phyloP scores from a whole-genome alignment of 2,329 filamentous ascomycete species.

The Penicillium crustosum region DNA sequence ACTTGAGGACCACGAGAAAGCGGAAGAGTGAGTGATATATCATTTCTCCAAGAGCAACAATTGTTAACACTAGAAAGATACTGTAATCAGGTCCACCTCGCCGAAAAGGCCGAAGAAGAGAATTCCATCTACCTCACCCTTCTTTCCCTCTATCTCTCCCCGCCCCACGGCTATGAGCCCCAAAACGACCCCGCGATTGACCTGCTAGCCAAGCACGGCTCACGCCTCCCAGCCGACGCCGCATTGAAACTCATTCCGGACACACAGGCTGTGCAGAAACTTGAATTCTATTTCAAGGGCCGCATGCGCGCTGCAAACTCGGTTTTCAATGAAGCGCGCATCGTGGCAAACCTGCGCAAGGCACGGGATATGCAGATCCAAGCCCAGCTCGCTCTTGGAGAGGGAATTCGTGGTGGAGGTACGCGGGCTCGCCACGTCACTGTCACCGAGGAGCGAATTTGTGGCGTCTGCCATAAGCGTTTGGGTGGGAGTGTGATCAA shows the following conservation, averaged over 20 bases:
- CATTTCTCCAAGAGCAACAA: background rate
- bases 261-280: constrained; percentile 70
- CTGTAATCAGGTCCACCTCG: constrained; percentile 80
- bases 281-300: constrained; percentile 88
- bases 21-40: constrained; percentile 72
- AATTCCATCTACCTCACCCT: constrained; percentile 90
- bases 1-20: constrained; percentile 79
- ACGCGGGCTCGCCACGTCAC: constrained; percentile 69
- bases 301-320: constrained; percentile 85
- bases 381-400: constrained; percentile 70
- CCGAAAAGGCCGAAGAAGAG: constrained; percentile 56
- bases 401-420: constrained; percentile 53
- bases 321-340: constrained; percentile 73
- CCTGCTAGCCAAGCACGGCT: constrained; percentile 88
- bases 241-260: constrained; percentile 85
- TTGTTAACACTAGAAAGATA: constrained; percentile 55
- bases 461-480: constrained; percentile 88
- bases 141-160: constrained; percentile 83
- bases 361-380: constrained; percentile 78
- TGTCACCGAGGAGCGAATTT: constrained; percentile 84
- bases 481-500: constrained; percentile 88
- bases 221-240: constrained; percentile 81
- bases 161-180: constrained; percentile 68
- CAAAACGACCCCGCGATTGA: constrained; percentile 78
- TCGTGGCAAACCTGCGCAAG: constrained; percentile 73